Base-by-base conservation (phyloP, 495 filamentous ascomycete genomes). In the Bombardia bombarda region DNA sequence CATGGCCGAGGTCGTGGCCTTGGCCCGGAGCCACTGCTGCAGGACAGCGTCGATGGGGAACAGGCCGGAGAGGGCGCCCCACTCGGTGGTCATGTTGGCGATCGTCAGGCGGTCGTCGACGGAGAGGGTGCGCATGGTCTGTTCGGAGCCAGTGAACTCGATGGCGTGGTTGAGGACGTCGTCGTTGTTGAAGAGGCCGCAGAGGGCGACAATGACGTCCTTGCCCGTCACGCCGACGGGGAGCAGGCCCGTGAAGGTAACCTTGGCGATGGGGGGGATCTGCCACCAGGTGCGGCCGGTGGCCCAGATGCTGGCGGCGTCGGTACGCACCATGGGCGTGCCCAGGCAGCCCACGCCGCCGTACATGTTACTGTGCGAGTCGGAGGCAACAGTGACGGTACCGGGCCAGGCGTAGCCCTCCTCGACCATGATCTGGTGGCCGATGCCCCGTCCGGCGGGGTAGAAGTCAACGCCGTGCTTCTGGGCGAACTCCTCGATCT, bases 71-170 rank as follows among this genome's bases (percentile, higher is more conserved):
- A 94, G 66, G 0, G 88, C 90, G 31, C 87, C 88, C 90, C 90
- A 97, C 60, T 98, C 92, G 1, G 85, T 93, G 0, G 89, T 86
- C 92, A 97, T 96, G 64, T 96, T 97, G 32, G 83, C 78, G 56
- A 97, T 94, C 0, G 87, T 79, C 19, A 96, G 60, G 10, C 90
- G 72, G 58, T 85, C 77, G 55, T 93, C 87, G 4, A 97, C 68
- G 0, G 79, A 66, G 22, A 96, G 61, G 55, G 78, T 90, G 13
- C 60, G 38, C 69, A 97, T 73, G 0, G 90, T 94, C 51, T 87
- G 72, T 49, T 84, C 78, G 0, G 82, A 78, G 0, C 89, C 90
- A 5, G 78, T 80, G 55, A 96, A 95, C 60, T 97, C 90, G 50
- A 97, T 83, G 8, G 82, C 82, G 64, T 95, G 88, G 62, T 97